Percentiles rank a stretch among this genome's conserved stretches.
Conservation (phyloP, 2,329 filamentous ascomycete genomes). For the Chaetomium globosum region DNA sequence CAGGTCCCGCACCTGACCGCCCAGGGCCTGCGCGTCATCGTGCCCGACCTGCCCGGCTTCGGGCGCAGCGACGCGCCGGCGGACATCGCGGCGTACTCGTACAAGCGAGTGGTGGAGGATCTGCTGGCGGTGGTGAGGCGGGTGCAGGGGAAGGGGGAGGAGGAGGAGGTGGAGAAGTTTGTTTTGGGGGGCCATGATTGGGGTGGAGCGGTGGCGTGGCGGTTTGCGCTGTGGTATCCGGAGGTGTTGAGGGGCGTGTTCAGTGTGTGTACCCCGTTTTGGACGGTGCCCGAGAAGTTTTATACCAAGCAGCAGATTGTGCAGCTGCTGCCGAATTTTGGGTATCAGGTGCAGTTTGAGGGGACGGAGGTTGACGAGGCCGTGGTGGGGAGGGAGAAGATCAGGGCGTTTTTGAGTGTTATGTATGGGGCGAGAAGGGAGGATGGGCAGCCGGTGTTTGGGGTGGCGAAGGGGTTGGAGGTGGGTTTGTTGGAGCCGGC, state of each 20-base stretch:
- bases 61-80: slow-evolving; percentile 72
- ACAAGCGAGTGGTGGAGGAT: slow-evolving; percentile 73
- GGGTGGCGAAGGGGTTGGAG: slow-evolving; percentile 60
- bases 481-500: slow-evolving; percentile 60
- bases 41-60: slow-evolving; percentile 85
- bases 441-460: slow-evolving; percentile 59
- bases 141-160: slow-evolving; percentile 61
- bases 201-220: slow-evolving; percentile 79
- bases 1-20: slow-evolving; percentile 78
- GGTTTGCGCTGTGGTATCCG: slow-evolving; percentile 72
- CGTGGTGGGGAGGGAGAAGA: slow-evolving; percentile 60
- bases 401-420: slow-evolving; percentile 70
- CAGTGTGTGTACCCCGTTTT: slow-evolving; percentile 77
- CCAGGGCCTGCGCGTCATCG: slow-evolving; percentile 76
- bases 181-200: slow-evolving; percentile 93
- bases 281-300: slow-evolving; percentile 55
- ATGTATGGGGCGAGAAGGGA: slow-evolving; percentile 69
- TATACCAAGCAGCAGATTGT: slow-evolving; percentile 59
- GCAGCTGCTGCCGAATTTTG: slow-evolving; percentile 65
- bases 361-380: slow-evolving; percentile 65
- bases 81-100: slow-evolving; percentile 63
- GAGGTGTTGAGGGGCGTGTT: slow-evolving; percentile 73
- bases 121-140: slow-evolving; percentile 70
- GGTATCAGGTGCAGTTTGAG: slow-evolving; percentile 81
- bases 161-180: slow-evolving; percentile 49